These are phyloP conservation scores for Sisymbrium altissimum DNA, from an alignment of 345 rosid species.

Conservation along the genomic window DNA sequence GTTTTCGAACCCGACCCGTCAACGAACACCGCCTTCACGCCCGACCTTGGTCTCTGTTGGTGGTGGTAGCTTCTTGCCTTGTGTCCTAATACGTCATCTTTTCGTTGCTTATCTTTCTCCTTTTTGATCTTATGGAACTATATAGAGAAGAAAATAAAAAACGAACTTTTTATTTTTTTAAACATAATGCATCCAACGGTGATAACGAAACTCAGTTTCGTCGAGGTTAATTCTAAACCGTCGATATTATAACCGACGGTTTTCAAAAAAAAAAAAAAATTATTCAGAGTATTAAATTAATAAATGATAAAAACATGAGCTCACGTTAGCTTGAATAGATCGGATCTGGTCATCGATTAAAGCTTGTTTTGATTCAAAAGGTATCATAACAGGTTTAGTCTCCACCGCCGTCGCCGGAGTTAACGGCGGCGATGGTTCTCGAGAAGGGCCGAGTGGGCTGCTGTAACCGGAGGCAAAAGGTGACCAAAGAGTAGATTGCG, in stretches of 20 bases:
- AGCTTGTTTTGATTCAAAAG: slow-evolving; percentile 49
- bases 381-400: slow-evolving; percentile 8
- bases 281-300: background rate
- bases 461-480: slow-evolving; percentile 36
- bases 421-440: slow-evolving; percentile 40
- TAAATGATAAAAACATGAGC: background rate
- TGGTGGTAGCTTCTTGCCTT: slow-evolving; percentile 23
- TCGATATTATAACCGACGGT: slow-evolving; percentile 9
- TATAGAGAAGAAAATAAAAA: background rate
- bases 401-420: slow-evolving; percentile 32
- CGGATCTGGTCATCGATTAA: slow-evolving; percentile 57
- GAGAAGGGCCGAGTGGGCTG: slow-evolving; percentile 35
- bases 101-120: slow-evolving; percentile 40
- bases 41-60: slow-evolving; percentile 37
- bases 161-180: background rate
- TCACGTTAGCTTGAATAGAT: slow-evolving; percentile 53
- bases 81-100: slow-evolving; percentile 30
- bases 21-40: slow-evolving; percentile 63
- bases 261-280: background rate
- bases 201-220: background rate
- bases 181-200: slow-evolving; percentile 9
- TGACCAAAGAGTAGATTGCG: slow-evolving; percentile 46
- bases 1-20: slow-evolving; percentile 43
- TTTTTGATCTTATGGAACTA: slow-evolving; percentile 45
- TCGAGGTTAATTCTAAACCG: slow-evolving; percentile 9